These are phyloP conservation scores for Calophaca sinica DNA, from an alignment of 306 rosid genomes.

Conservation along the genomic window DNA sequence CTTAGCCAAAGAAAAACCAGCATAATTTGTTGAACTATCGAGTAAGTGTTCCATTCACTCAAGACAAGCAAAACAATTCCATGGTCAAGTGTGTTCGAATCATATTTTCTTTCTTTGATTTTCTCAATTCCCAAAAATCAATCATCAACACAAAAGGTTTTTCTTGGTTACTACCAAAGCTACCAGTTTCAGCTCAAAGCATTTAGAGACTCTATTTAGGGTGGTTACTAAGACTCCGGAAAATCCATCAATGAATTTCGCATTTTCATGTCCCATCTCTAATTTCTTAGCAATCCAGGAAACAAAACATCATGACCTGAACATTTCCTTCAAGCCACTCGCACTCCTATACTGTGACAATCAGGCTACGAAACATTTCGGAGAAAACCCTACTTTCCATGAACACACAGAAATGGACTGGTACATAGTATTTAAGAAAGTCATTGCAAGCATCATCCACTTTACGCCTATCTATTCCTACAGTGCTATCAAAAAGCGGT, in stretches of 20 bases:
- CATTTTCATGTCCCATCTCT: neutral
- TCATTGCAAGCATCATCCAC: neutral
- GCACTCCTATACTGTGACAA: too few relatives aligned
- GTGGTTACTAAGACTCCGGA: neutral
- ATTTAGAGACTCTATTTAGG: conserved; percentile 1
- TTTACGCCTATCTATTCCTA: neutral
- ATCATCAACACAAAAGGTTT: neutral
- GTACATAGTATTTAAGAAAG: neutral
- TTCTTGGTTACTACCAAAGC: neutral
- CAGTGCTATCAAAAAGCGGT: too few relatives aligned
- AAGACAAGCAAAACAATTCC: conserved; percentile 2
- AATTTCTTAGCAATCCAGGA: conserved; percentile 14
- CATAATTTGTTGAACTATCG: neutral
- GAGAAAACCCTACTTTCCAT: neutral
- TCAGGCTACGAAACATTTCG: too few relatives aligned
- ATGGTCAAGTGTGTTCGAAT: too few relatives aligned
- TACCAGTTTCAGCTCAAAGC: conserved; percentile 15
- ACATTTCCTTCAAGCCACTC: too few relatives aligned
- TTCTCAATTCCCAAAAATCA: neutral
- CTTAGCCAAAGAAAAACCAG: conserved; percentile 28
- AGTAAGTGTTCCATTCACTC: conserved; percentile 7
- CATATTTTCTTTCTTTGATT: too few relatives aligned
- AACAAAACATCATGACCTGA: conserved; percentile 16
- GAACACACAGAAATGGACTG: neutral
- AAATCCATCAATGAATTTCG: neutral